These are phyloP conservation scores for Exophiala bonariae DNA, from an alignment of 2,329 filamentous ascomycete genomes.

Conservation along the genomic window DNA sequence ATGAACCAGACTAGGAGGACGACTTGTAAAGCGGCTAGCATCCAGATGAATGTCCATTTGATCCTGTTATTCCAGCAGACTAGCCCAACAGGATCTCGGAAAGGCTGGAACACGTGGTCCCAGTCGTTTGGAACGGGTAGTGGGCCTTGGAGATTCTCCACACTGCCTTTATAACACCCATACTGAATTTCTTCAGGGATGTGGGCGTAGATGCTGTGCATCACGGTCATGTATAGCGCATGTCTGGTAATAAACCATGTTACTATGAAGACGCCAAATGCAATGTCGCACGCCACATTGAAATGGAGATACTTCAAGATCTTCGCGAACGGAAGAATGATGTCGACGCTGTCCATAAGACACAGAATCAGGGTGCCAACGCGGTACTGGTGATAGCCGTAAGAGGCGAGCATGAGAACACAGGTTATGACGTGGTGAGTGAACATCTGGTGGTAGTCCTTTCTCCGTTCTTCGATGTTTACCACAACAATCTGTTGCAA, in stretches of 20 bases:
- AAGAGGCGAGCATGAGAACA: constrained; percentile 75
- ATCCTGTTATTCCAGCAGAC: constrained; percentile 79
- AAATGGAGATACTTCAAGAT: constrained; percentile 87
- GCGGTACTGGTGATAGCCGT: constrained; percentile 81
- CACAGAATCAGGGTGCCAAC: constrained; percentile 87
- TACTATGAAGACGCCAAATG: constrained; percentile 82
- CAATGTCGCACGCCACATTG: constrained; percentile 72
- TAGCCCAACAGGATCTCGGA: constrained; percentile 67
- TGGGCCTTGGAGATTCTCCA: constrained; percentile 57
- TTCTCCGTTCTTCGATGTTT: constrained; percentile 89
- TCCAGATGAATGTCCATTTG: constrained; percentile 72
- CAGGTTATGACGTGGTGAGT: constrained; percentile 91
- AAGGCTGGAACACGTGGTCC: constrained; percentile 70
- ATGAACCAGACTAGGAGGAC: constrained; percentile 85
- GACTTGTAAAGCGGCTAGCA: constrained; percentile 75
- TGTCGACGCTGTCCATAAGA: constrained; percentile 90
- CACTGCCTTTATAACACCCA: constrained; percentile 69
- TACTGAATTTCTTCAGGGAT: constrained; percentile 61
- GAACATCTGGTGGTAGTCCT: constrained; percentile 96
- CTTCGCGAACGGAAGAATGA: constrained; percentile 89
- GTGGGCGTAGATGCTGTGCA: constrained; percentile 77
- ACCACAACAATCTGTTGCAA: constrained; percentile 92
- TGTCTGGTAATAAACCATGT: constrained; percentile 85
- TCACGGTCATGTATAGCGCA: constrained; percentile 73
- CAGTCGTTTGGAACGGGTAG: constrained; percentile 52